Conservation (phyloP, 805 yeast genomes). For the Saccharomyces paradoxus region DNA sequence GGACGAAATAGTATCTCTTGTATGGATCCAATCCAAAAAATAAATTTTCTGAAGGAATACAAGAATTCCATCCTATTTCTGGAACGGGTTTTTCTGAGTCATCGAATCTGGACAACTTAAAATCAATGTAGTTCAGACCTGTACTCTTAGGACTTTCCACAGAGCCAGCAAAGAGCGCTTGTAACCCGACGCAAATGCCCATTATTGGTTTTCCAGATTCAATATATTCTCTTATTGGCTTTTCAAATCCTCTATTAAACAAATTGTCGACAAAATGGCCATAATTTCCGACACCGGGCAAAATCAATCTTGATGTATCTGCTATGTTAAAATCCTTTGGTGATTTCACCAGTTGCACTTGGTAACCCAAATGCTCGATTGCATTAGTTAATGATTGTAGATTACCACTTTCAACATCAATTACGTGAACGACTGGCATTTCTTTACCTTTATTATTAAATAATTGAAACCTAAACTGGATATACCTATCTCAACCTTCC, state of each 20-base stretch:
- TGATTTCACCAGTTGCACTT: constrained; percentile 51
- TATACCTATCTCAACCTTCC: neutral
- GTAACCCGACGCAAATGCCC: constrained; percentile 98
- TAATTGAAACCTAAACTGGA: neutral
- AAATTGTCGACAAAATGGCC: constrained; percentile 85
- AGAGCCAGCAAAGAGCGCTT: constrained; percentile 67
- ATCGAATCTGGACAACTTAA: constrained; percentile 55
- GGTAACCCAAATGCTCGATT: constrained; percentile 65
- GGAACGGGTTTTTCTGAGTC: constrained; percentile 73
- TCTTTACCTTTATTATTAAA: neutral
- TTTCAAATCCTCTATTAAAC: constrained; percentile 49
- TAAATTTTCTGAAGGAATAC: constrained; percentile 19
- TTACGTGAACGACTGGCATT: constrained; percentile 43
- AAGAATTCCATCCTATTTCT: constrained; percentile 90
- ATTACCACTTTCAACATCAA: constrained; percentile 93
- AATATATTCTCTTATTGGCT: constrained; percentile 60
- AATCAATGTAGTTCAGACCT: constrained; percentile 55
- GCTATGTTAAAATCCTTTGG: constrained; percentile 43
- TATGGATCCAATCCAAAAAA: constrained; percentile 59
- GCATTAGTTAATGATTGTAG: constrained; percentile 85
- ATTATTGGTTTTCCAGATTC: constrained; percentile 74
- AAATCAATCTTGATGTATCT: constrained; percentile 50
- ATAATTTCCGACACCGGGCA: constrained; percentile 97
- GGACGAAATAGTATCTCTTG: constrained; percentile 86
- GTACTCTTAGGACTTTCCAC: constrained; percentile 57